Evolutionary conservation across 1,139 yeast genomes (phyloP).

Genomic region (Citeromyces hawaiiensis): DNA sequence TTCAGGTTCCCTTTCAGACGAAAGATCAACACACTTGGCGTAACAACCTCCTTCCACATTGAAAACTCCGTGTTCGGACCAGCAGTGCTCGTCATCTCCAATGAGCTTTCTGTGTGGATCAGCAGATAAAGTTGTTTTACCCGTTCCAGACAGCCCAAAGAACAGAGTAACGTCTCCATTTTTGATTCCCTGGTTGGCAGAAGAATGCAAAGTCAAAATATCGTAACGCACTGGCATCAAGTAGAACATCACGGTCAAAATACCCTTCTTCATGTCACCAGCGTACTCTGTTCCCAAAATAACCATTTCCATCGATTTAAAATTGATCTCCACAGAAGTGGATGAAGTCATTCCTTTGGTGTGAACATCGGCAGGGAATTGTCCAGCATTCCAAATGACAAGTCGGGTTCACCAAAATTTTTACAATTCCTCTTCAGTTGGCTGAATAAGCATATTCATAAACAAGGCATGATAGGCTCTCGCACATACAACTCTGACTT

Average conservation of each 20-base stretch:
- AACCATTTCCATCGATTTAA: constrained; percentile 97
- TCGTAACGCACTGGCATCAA: constrained; percentile 92
- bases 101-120: constrained; percentile 90
- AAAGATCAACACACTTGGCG: constrained; percentile 89
- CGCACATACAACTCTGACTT: constrained; percentile 94
- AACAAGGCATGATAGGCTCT: constrained; percentile 97
- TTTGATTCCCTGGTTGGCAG: constrained; percentile 78
- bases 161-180: constrained; percentile 75
- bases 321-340: constrained; percentile 92
- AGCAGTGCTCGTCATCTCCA: constrained; percentile 99
- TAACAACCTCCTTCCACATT: constrained; percentile 99
- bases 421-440: constrained; percentile 81
- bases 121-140: constrained; percentile 94
- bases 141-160: constrained; percentile 96
- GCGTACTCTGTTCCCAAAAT: constrained; percentile 98
- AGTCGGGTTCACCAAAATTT: constrained; percentile 94
- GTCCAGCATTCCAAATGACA: constrained; percentile 97
- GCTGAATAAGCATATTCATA: constrained; percentile 97
- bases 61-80: constrained; percentile 98
- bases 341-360: constrained; percentile 97
- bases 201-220: constrained; percentile 88
- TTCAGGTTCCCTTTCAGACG: constrained; percentile 94
- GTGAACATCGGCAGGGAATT: constrained; percentile 95
- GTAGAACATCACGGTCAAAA: constrained; percentile 97
- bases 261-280: constrained; percentile 99